Evolutionary conservation across 805 yeast genomes (phyloP).

Genomic region (Metschnikowia orientalis): DNA sequence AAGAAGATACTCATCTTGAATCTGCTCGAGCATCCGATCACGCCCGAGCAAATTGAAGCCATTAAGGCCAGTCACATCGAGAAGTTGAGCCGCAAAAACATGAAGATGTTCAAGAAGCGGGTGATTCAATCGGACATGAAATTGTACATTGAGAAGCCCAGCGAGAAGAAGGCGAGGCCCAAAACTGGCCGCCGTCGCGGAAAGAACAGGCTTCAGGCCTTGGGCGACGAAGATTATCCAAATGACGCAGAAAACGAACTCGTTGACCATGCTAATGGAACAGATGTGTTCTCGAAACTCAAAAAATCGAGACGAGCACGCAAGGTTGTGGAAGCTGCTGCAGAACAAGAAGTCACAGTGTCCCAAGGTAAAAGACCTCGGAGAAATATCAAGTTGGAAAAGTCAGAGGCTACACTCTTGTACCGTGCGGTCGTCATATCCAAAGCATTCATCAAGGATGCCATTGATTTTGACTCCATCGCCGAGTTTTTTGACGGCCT

Average conservation of each 20-base stretch:
- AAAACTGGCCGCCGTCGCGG: conserved; percentile 7
- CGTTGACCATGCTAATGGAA: conserved; percentile 1
- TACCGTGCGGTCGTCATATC: conserved; percentile 65
- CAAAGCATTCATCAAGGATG: conserved; percentile 52
- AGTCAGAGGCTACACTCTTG: conserved; percentile 49
- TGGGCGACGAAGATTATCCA: conserved; percentile 9
- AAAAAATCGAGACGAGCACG: conserved; percentile 15
- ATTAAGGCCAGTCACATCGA: conserved; percentile 18
- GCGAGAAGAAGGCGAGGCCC: conserved; percentile 2
- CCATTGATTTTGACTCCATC: conserved; percentile 63
- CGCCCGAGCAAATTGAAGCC: conserved; percentile 26
- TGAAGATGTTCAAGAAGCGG: conserved; percentile 10
- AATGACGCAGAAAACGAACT: conserved; percentile 4
- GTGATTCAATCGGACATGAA: conserved; percentile 14
- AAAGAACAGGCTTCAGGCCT: conserved; percentile 12
- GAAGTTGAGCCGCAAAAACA: conserved; percentile 7
- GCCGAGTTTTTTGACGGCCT: conserved; percentile 43
- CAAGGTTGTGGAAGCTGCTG: conserved; percentile 10
- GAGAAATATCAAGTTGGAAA: conserved; percentile 27
- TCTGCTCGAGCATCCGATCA: conserved; percentile 26
- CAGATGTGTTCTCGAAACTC: conserved; percentile 9
- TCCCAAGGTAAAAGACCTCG: conserved; percentile 13
- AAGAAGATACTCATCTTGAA: conserved; percentile 31
- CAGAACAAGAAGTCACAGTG: conserved; percentile 4
- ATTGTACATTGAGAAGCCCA: conserved; percentile 12